Base-by-base conservation (phyloP, 2,329 filamentous ascomycete species). In the Beauveria rudraprayagi region DNA sequence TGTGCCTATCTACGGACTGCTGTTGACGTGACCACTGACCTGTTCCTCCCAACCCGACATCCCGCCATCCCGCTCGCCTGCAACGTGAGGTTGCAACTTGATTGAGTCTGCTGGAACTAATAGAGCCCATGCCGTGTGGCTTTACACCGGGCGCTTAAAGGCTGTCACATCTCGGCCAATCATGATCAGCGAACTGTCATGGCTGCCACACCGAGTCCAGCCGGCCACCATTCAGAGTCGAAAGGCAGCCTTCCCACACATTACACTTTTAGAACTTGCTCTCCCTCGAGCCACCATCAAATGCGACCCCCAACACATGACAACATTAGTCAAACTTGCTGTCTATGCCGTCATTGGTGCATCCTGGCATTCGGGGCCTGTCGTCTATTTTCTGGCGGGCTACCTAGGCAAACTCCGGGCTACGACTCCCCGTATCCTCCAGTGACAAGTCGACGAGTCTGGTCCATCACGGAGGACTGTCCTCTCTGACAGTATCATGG, bases 61-160 rank as follows among this genome's bases (percentile, higher is more conserved):
- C 19, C 19, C n/a, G 34, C 14, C 43, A 5, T 19, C 37, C 22
- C 30, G 22, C 22, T 46, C 14, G 19, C 44, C 30, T 28, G 4
- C 5, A 9, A 41, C 7, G n/a, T 14, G 34, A 7, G 10, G 37
- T 43, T 43, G 22, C 56, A 37, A 22, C 37, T 46, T 51, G 47
- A 16, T 17, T 43, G n/a, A 44, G 24, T 28, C 10, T n/a, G n/a
- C n/a, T 34, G 26, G 10, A 34, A 50, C 17, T 9, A 34, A 22
- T 22, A 22, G 34, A 41, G 19, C 30, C 56, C 56, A 59, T 59
- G 47, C 34, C 47, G 48, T 59, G 56, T 51, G 56, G 47, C 17
- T 52, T 51, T 40, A 19, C 56, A 30, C 34, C 48, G 47, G 56
- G 56, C 56, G 56, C 56, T 43, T 52, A 59, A 24, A 52, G 47